These are phyloP conservation scores for Naegleria fowleri DNA, from an alignment of 208 protist genomes.

Conservation along the genomic window DNA sequence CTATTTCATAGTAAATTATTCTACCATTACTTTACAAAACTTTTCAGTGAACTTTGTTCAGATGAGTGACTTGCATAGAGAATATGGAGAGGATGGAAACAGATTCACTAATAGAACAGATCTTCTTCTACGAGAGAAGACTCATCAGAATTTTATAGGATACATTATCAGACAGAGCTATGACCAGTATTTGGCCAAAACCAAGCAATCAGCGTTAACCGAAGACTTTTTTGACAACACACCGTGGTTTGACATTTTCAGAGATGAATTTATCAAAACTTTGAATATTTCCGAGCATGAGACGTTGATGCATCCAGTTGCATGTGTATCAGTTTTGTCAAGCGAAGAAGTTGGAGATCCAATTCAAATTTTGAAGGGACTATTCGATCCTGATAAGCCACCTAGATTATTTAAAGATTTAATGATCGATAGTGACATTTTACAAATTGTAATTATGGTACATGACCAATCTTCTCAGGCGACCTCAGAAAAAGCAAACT, in stretches of 20 bases:
- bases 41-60: neutral
- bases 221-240: neutral
- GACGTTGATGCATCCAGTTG: neutral
- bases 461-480: neutral
- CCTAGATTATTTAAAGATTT: constrained; percentile 2
- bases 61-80: neutral
- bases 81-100: constrained; percentile 1
- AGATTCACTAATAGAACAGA: neutral
- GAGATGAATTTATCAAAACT: neutral
- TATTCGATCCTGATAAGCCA: neutral
- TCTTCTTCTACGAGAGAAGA: neutral
- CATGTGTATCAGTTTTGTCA: neutral
- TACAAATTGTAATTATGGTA: neutral
- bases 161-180: neutral
- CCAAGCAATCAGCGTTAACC: neutral
- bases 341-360: neutral
- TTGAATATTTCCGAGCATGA: constrained; percentile 3
- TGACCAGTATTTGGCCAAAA: neutral
- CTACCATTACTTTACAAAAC: neutral
- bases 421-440: neutral
- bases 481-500: neutral
- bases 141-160: neutral
- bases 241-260: constrained; percentile 23
- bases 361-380: neutral
- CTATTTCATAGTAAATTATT: constrained; percentile 11